Evolutionary conservation across 768 basidiomycete species (phyloP).

Genomic region (Thelephora ganbajun): DNA sequence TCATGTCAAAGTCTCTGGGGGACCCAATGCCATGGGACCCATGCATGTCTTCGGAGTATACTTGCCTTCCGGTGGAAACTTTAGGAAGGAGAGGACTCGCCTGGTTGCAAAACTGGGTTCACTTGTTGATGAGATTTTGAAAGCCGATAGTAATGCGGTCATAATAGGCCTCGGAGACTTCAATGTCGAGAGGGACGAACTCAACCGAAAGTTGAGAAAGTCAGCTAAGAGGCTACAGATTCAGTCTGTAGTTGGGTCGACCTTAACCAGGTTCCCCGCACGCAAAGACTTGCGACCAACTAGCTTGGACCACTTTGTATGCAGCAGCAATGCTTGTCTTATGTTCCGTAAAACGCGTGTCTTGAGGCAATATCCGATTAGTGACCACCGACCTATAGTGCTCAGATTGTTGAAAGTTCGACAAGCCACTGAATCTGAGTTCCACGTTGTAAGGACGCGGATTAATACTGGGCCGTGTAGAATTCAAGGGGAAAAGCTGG

Average conservation of each 20-base stretch:
- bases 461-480: background rate
- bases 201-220: background rate
- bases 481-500: background rate
- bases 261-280: background rate
- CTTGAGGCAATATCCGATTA: background rate
- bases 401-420: too few relatives aligned
- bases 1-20: background rate
- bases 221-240: background rate
- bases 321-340: background rate
- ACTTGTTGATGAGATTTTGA: background rate
- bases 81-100: background rate
- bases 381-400: background rate
- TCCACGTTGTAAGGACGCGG: too few relatives aligned
- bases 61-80: background rate
- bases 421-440: too few relatives aligned
- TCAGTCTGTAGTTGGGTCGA: background rate
- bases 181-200: background rate
- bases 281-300: background rate
- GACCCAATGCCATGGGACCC: background rate
- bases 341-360: background rate
- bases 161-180: background rate
- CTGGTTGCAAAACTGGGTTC: background rate
- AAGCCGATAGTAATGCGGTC: background rate
- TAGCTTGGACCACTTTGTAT: background rate
- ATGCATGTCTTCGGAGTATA: background rate